Evolutionary conservation across 2,329 filamentous ascomycete genomes (phyloP), one percentile per base, ranked within the genome.

Genomic region (Lasiodiplodia sp.): DNA sequence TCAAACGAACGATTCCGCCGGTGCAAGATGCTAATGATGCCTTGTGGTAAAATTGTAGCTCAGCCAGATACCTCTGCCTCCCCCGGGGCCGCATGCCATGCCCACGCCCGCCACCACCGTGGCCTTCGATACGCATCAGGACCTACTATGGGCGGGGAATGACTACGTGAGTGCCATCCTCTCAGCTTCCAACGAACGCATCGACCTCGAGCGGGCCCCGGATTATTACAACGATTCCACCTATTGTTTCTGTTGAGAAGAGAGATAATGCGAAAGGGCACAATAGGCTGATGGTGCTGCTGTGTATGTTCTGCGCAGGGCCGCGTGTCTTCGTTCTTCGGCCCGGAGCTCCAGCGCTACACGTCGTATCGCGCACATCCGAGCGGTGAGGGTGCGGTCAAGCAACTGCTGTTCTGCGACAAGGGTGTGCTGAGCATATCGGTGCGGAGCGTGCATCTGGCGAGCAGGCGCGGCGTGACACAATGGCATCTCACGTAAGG

Each of bases 141-240:
- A 99, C 79, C 86, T 99, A 44, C 82, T 99, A 66, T 99, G 96
- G 96, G 89, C 90, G 3, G 96, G 94, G 57, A 97, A 96, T 79
- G 92, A 96, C 83, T 93, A 90, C 85, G 93, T 96, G 85, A 84
- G 88, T 80, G 34, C 11, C 10, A 4, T 4, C 44, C 7, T 47
- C 38, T 31, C 14, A 31, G 16, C 16, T n/a, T 25, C 40, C 11
- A 64, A 28, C 53, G 4, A 34, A 37, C 34, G n/a, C 44, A n/a
- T n/a, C 44, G 44, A 11, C 44, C 44, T 47, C 44, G 3, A 2
- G n/a, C 44, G 44, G 44, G 44, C 40, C 18, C 40, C 40, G 40
- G 16, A 16, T 18, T 5, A n/a, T 21, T 8, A 47, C 21, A 21
- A 2, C 44, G 44, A 47, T 21, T 21, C 18, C 44, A n/a, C 10